Evolutionary conservation across 441 rosid genomes (phyloP).

Genomic region (Adansonia gregorii): DNA sequence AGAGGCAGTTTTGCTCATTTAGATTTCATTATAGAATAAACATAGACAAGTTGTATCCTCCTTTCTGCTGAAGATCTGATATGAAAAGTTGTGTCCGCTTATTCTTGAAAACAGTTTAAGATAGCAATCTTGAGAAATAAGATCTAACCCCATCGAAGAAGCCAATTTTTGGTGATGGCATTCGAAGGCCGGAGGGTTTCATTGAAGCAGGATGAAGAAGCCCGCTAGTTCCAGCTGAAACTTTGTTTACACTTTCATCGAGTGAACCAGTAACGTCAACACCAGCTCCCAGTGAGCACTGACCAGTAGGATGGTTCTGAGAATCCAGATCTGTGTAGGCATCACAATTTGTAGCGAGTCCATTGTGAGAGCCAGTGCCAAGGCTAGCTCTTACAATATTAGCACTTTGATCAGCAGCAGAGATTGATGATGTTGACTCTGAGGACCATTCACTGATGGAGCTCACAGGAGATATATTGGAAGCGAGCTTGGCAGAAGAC

Average conservation of each 20-base stretch:
- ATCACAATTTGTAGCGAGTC: slow-evolving; percentile 29
- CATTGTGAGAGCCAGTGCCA: slow-evolving; percentile 41
- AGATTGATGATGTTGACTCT: slow-evolving; percentile 54
- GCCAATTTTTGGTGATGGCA: slow-evolving; percentile 95
- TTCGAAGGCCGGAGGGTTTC: slow-evolving; percentile 84
- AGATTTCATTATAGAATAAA: slow-evolving; percentile 7
- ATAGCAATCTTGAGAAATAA: slow-evolving; percentile 24
- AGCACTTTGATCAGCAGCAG: slow-evolving; percentile 56
- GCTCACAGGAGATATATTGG: slow-evolving; percentile 66
- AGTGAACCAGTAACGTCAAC: slow-evolving; percentile 34
- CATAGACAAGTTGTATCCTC: neutral
- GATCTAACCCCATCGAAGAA: slow-evolving; percentile 94
- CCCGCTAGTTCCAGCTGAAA: slow-evolving; percentile 41
- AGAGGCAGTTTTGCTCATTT: slow-evolving; percentile 20
- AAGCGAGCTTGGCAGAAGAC: slow-evolving; percentile 53
- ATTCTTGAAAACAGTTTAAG: neutral
- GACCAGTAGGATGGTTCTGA: slow-evolving; percentile 36
- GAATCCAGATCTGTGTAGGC: slow-evolving; percentile 40
- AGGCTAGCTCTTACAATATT: slow-evolving; percentile 47
- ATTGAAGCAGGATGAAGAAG: slow-evolving; percentile 42
- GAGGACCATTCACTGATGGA: slow-evolving; percentile 77
- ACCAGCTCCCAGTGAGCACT: slow-evolving; percentile 41
- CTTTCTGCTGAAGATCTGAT: slow-evolving; percentile 13
- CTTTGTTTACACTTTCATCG: slow-evolving; percentile 39
- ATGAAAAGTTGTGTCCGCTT: neutral